Evolutionary conservation across 176 grass and related monocot genomes (phyloP), one percentile per base, ranked within the genome.

Genomic region (Puya raimondii): DNA sequence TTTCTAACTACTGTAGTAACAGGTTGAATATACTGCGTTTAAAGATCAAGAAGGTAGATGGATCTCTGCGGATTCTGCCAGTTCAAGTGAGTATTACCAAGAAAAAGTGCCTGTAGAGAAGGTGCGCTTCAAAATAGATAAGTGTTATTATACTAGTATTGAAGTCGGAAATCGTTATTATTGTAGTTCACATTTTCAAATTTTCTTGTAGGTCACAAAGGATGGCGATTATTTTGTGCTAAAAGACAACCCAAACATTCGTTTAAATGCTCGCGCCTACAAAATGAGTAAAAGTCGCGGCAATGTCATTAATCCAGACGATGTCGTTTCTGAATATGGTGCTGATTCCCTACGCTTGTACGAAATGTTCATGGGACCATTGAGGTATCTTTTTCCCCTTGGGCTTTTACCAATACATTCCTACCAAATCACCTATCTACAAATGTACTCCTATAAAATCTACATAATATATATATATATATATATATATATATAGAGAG

Each of bases 231-330:
- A 82, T 74, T 91, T 89, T 91, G 86, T 89, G 42, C 74, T 91
- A 71, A 96, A 91, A 83, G 92, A 96, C 70, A 66, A 87, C 71
- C 68, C 83, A 71, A 81, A 70, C 51, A 81, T 96, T 64, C 82
- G 87, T 66, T 68, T 96, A 74, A 81, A 85, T 71, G 92, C 70
- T 9, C 85, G 88, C 76, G 88, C 86, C 23, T 87, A 91, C 80
- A 96, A 96, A 86, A 96, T 96, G 92, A 96, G 88, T 87, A 96
- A 96, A 78, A 92, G 92, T 80, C 72, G 92, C 86, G 92, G 92
- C 77, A 96, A 96, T 85, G 92, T 96, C 56, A 83, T 97, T 57
- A 97, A 97, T 67, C 93, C 93, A 42, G 93, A 97, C 83, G 89
- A 97, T 49, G 89, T 97, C n/a, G 86, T 97, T 82, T 92, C 68